These are phyloP conservation scores for Dioszegia hungarica DNA, from an alignment of 768 basidiomycete genomes.

Conservation along the genomic window DNA sequence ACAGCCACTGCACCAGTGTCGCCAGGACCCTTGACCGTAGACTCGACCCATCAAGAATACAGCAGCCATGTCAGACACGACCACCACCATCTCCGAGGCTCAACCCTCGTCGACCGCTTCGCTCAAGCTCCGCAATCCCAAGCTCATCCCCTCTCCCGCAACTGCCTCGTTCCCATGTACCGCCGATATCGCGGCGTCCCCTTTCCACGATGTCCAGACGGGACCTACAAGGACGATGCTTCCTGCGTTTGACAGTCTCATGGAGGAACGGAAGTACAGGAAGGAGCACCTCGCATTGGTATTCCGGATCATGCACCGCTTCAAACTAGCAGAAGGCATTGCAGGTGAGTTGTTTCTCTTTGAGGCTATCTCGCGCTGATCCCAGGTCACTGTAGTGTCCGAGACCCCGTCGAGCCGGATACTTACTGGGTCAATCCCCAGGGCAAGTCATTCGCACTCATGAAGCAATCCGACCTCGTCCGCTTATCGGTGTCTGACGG, in stretches of 20 bases:
- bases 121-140: not conserved
- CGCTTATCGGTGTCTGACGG: constrained; percentile 13
- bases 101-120: not conserved
- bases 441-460: constrained; percentile 25
- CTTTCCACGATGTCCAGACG: constrained; percentile 23
- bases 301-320: constrained; percentile 23
- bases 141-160: not conserved
- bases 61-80: not conserved
- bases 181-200: constrained; percentile 12
- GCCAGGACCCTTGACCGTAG: too few relatives aligned
- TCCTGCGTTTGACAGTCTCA: constrained; percentile 16
- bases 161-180: constrained; percentile 18
- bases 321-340: constrained; percentile 27
- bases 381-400: constrained; percentile 27
- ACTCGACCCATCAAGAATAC: too few relatives aligned
- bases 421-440: constrained; percentile 38
- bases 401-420: constrained; percentile 31
- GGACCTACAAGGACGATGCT: constrained; percentile 24
- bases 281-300: constrained; percentile 31
- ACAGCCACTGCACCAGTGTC: too few relatives aligned
- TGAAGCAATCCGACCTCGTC: constrained; percentile 29
- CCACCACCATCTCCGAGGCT: not conserved
- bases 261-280: constrained; percentile 26
- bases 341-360: constrained; percentile 11
- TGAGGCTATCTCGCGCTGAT: not conserved